Base-by-base conservation (phyloP, 106 monocot genomes). In the Acorus gramineus region DNA sequence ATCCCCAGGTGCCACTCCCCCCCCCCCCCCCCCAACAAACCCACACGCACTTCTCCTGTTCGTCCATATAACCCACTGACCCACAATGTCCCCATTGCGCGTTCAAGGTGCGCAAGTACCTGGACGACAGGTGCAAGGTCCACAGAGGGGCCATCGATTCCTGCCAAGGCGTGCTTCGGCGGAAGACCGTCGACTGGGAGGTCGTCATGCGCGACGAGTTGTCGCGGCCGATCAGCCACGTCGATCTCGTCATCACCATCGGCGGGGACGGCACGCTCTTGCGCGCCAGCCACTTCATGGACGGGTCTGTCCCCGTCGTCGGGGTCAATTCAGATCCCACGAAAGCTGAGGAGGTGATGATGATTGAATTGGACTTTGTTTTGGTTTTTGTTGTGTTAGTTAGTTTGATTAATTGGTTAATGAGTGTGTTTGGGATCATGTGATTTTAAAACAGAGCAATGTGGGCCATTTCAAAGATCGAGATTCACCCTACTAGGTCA, bases 291-390 rank as follows among this genome's bases (percentile, higher is more conserved):
- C 96, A 98, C 49, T 91, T 87, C 60, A 58, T 98, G 66, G 87
- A 88, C 71, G 60, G 53, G 61, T 69, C 78, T 3, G 66, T 85
- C 73, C 87, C 96, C 46, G 72, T 98, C 70, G 66, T 98, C 28
- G 96, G 91, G 55, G 91, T 98, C 55, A 98, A 98, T 74, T 98
- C 91, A 11, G 96, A 98, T 59, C 96, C 96, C 53, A 98, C 96
- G 50, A 65, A 76, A 68, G 3, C 11, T n/a, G 57, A 82, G 65
- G 96, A 98, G 90, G 95, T 90, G 43, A 64, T 44, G 44, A 61
- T 61, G 61, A 43, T 46, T 44, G 28, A 1, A 43, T 61, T 61
- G 5, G 1, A 5, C 5, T 61, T 44, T 44, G 3, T 46, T 5
- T 55, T 11, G 7, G 11, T 54, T 43, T 9, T 45, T 53, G 7